Evolutionary conservation across 257 asterid genomes (phyloP).

Genomic region (Ophiorrhiza pumila): DNA sequence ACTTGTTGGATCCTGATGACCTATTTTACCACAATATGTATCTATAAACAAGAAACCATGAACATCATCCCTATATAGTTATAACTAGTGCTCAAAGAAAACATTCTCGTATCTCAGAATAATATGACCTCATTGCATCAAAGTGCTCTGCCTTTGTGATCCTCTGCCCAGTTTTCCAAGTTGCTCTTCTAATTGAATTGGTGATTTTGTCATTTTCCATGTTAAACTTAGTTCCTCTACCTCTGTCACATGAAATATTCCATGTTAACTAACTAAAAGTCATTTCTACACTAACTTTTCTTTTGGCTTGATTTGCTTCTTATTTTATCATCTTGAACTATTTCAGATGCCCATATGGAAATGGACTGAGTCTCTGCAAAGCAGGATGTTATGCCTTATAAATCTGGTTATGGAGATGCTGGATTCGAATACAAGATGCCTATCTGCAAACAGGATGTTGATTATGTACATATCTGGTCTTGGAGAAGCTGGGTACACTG

Average conservation of each 20-base stretch:
- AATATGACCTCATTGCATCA: not conserved
- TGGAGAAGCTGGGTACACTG: slow-evolving; percentile 19
- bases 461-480: slow-evolving; percentile 11
- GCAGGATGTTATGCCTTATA: slow-evolving; percentile 4
- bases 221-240: not conserved
- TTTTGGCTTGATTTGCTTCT: not conserved
- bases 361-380: slow-evolving; percentile 2
- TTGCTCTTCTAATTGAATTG: not conserved
- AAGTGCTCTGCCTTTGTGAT: not conserved
- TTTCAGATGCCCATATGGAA: slow-evolving; percentile 13
- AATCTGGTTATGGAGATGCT: slow-evolving; percentile 16
- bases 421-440: slow-evolving; percentile 4
- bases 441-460: slow-evolving; percentile 9
- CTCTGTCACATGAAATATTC: not conserved
- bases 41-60: not conserved
- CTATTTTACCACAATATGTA: not conserved
- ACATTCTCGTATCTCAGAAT: not conserved
- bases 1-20: not conserved
- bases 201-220: not conserved
- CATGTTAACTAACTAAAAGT: not conserved
- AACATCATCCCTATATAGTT: not conserved
- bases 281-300: not conserved
- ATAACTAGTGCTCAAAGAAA: not conserved
- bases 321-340: not conserved
- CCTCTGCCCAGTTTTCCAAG: not conserved